These are phyloP conservation scores for Calonectria hawksworthii DNA, from an alignment of 2,329 filamentous ascomycete genomes.

Conservation along the genomic window DNA sequence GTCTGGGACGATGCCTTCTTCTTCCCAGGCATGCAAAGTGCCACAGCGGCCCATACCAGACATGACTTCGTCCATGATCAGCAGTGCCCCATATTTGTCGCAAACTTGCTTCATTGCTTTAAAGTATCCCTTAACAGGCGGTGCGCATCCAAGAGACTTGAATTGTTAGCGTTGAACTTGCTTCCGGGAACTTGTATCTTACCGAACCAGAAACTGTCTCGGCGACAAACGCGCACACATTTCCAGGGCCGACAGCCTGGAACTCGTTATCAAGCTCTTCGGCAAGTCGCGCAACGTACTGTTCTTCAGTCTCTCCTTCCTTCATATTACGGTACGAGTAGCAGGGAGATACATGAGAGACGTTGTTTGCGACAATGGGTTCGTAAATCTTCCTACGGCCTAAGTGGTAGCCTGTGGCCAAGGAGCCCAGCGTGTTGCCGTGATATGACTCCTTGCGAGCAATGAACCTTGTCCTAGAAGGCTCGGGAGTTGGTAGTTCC, in stretches of 20 bases:
- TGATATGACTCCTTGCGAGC: constrained; percentile 37
- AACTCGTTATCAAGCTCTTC: constrained; percentile 39
- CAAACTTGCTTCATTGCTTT: constrained; percentile 66
- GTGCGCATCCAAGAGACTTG: constrained; percentile 35
- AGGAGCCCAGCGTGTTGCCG: constrained; percentile 34
- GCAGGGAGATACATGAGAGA: constrained; percentile 47
- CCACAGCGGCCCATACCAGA: constrained; percentile 75
- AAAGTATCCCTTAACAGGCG: constrained; percentile 62
- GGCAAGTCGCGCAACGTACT: constrained; percentile 35
- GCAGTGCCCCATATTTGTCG: constrained; percentile 66
- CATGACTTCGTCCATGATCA: constrained; percentile 76
- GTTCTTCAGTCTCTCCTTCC: constrained; percentile 49
- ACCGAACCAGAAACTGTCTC: constrained; percentile 41
- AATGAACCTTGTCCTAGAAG: constrained; percentile 32
- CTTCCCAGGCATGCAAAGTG: constrained; percentile 74
- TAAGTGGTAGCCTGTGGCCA: constrained; percentile 29
- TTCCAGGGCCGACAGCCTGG: constrained; percentile 27
- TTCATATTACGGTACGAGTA: constrained; percentile 43
- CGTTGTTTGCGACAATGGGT: constrained; percentile 39
- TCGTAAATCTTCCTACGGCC: constrained; percentile 45
- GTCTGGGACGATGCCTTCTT: constrained; percentile 70
- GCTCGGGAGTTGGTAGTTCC: constrained; percentile 32
- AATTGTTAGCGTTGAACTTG: constrained; percentile 35
- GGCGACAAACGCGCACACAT: constrained; percentile 38
- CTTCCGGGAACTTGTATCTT: accelerated